phyloP scores from a whole-genome alignment of 2,329 filamentous ascomycete species.

The Ascochyta clinopodiicola region DNA sequence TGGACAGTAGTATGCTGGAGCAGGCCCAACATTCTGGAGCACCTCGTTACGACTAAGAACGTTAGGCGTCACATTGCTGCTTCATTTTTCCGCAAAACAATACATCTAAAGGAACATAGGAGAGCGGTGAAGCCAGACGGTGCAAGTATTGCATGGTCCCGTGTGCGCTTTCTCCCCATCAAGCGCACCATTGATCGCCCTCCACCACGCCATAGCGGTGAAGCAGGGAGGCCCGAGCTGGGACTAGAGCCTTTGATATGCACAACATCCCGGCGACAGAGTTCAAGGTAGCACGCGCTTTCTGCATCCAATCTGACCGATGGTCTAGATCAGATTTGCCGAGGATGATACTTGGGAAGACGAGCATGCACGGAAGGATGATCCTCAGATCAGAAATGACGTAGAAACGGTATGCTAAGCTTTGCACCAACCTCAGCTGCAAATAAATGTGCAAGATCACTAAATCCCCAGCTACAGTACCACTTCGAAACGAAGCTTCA shows the following conservation, averaged over 20 bases:
- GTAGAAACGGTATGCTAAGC: neutral
- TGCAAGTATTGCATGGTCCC: constrained; percentile 1
- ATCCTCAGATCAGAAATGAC: neutral
- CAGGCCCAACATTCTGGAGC: neutral
- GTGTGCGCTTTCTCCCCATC: constrained; percentile 7
- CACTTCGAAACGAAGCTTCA: constrained; percentile 8
- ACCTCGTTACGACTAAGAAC: neutral
- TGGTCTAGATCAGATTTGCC: neutral
- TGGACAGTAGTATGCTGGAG: neutral
- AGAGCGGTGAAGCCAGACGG: constrained; percentile 1
- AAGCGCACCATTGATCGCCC: constrained; percentile 2
- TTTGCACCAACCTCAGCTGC: neutral
- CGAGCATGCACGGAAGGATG: neutral
- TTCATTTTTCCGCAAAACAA: neutral
- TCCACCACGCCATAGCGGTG: constrained; percentile 16
- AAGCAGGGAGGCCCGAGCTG: constrained; percentile 15
- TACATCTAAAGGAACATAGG: neutral
- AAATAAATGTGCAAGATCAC: neutral
- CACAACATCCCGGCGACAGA: constrained; percentile 7
- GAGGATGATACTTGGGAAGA: neutral
- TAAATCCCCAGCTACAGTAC: neutral
- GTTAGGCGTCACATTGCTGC: neutral
- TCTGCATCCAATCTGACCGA: neutral
- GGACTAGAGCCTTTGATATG: constrained; percentile 15
- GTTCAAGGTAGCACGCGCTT: neutral